Evolutionary conservation across 2,329 filamentous ascomycete genomes (phyloP).

Genomic region (Epichloe typhina): DNA sequence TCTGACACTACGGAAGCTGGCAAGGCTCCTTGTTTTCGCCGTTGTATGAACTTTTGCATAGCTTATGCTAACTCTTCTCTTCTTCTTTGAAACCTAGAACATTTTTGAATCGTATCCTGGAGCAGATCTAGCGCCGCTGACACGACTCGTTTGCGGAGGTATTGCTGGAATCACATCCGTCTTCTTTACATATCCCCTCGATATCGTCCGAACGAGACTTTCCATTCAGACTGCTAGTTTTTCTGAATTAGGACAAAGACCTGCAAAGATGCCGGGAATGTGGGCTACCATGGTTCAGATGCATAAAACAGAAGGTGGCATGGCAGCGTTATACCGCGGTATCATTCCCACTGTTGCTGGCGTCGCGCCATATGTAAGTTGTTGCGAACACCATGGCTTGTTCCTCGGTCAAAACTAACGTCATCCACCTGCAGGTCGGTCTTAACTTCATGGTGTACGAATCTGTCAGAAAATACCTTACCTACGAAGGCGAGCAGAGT

Average conservation of each 20-base stretch:
- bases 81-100: conserved; percentile 26
- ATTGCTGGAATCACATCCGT: conserved; percentile 92
- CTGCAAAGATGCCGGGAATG: conserved; percentile 75
- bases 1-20: neutral
- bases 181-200: conserved; percentile 86
- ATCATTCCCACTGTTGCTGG: conserved; percentile 90
- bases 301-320: conserved; percentile 83
- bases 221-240: conserved; percentile 99
- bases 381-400: neutral
- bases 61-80: neutral
- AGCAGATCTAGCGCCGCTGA: conserved; percentile 56
- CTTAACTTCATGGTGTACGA: conserved; percentile 99
- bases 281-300: conserved; percentile 69
- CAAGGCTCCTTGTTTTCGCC: too few species aligned
- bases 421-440: conserved; percentile 50
- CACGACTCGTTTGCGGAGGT: conserved; percentile 79
- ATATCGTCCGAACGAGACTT: conserved; percentile 89
- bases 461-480: conserved; percentile 69
- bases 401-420: conserved; percentile 6
- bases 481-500: conserved; percentile 75
- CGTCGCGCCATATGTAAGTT: conserved; percentile 76
- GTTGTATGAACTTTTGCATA: neutral
- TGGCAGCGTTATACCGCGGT: conserved; percentile 79
- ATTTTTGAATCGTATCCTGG: conserved; percentile 69
- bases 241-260: conserved; percentile 52